Base-by-base conservation (phyloP, 495 filamentous ascomycete genomes). In the Cudoniella acicularis region DNA sequence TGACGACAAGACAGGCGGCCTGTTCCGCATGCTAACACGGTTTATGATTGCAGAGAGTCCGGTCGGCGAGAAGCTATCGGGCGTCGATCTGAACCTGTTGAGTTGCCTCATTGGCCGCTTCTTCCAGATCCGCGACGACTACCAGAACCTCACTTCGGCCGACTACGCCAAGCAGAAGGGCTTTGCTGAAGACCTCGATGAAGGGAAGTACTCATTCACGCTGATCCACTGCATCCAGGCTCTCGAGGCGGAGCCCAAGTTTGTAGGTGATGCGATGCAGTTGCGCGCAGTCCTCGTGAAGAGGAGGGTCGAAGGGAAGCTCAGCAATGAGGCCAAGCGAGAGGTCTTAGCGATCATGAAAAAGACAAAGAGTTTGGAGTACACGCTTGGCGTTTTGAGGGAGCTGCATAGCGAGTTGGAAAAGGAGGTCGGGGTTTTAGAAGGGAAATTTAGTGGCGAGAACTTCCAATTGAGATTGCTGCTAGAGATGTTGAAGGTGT, bases 91-190 rank as follows among this genome's bases (percentile, higher is more conserved):
- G 10, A 53, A 61, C 30, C 9, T 41, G 9, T 53, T 74, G 3
- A 62, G 54, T 10, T 51, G 20, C 2, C 43, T 64, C 0, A 25
- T 76, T 1, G 73, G 73, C 1, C 62, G 64, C 1, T 69, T 61
- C 47, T 75, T 68, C 54, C 73, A 76, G 23, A 66, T 74, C 20
- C 65, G 73, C 0, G 73, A 77, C 57, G 72, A 76, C 40, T 75
- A 76, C 45, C 42, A 61, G 49, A 75, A 76, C 23, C 65, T 76
- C 2, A 46, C 50, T 1, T 63, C 52, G 2, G 24, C 3, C 11
- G 46, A 73, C 59, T 72, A 71, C 48, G 63, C 62, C 9, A 55
- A 47, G 16, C 62, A 70, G 49, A 74, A 75, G 56, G 71, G 73
- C n/a, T 73, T 74, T 53, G 67, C 62, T 36, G 72, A 73, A 59